Evolutionary conservation across 768 basidiomycete genomes (phyloP).

Genomic region (Tricholoma hemisulphureum): DNA sequence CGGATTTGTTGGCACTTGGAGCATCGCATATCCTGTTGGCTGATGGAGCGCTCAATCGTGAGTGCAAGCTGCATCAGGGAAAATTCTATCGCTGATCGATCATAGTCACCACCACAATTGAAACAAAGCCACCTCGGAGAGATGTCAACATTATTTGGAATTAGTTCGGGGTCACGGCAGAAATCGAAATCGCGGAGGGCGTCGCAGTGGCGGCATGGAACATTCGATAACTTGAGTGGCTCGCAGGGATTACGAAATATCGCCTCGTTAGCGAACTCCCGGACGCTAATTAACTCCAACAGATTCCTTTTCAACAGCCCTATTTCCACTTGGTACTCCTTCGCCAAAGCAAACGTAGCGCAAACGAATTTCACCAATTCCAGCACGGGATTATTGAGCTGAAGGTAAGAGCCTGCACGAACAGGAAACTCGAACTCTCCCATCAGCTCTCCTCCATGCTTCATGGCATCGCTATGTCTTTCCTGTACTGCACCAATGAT

Average conservation of each 20-base stretch:
- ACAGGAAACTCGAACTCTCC: slow-evolving; percentile 76
- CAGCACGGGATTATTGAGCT: slow-evolving; percentile 74
- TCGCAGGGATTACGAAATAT: slow-evolving; percentile 91
- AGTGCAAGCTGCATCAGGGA: slow-evolving; percentile 76
- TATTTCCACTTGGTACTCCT: slow-evolving; percentile 82
- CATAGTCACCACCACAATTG: slow-evolving; percentile 82
- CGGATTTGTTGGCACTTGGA: slow-evolving; percentile 88
- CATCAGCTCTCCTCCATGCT: slow-evolving; percentile 50
- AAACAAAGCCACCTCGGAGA: slow-evolving; percentile 67
- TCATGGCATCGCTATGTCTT: slow-evolving; percentile 56
- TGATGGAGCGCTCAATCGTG: slow-evolving; percentile 66
- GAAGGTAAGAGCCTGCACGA: slow-evolving; percentile 83
- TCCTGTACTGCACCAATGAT: slow-evolving; percentile 62
- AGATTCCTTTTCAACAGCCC: slow-evolving; percentile 86
- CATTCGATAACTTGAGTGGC: slow-evolving; percentile 77
- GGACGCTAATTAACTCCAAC: slow-evolving; percentile 81
- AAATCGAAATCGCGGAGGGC: slow-evolving; percentile 89
- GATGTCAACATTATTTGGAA: slow-evolving; percentile 53
- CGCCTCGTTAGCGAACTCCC: slow-evolving; percentile 85
- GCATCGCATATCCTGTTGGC: slow-evolving; percentile 90
- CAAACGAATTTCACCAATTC: slow-evolving; percentile 89
- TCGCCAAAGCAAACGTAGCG: slow-evolving; percentile 75
- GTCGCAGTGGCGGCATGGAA: slow-evolving; percentile 88
- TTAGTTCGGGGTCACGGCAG: slow-evolving; percentile 84
- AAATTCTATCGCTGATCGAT: slow-evolving; percentile 84